These are phyloP conservation scores for Ophiognomonia clavigignenti-juglandacearum DNA, from an alignment of 2,329 filamentous ascomycete genomes.

Conservation along the genomic window DNA sequence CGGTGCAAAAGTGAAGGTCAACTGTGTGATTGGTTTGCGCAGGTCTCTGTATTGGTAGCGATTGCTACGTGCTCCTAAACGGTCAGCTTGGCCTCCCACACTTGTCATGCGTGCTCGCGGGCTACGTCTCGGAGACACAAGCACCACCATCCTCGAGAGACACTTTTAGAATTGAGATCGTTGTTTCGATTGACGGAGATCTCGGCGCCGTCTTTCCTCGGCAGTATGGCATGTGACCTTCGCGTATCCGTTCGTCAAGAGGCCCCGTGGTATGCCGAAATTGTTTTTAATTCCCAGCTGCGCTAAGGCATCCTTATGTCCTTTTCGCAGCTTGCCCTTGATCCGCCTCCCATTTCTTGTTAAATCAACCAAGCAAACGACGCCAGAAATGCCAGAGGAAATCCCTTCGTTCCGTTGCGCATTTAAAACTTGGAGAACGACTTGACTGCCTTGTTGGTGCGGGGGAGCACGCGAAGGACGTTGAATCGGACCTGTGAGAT, in stretches of 20 bases:
- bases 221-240: slow-evolving; percentile 13
- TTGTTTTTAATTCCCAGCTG: slow-evolving; percentile 28
- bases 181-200: slow-evolving; percentile 16
- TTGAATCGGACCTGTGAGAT: slow-evolving; percentile 89
- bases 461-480: slow-evolving; percentile 95
- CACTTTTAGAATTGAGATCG: slow-evolving; percentile 8
- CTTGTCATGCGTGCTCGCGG: too few species aligned
- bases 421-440: slow-evolving; percentile 97
- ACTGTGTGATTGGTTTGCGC: too few species aligned
- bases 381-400: slow-evolving; percentile 30
- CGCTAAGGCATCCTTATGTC: slow-evolving; percentile 27
- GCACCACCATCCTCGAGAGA: neutral
- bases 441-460: slow-evolving; percentile 97
- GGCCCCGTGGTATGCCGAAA: slow-evolving; percentile 15
- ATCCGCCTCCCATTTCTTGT: slow-evolving; percentile 28
- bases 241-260: slow-evolving; percentile 14
- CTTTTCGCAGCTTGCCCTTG: slow-evolving; percentile 24
- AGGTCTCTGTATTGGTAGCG: too few species aligned
- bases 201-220: slow-evolving; percentile 13
- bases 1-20: too few species aligned
- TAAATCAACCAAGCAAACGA: slow-evolving; percentile 28
- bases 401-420: slow-evolving; percentile 19
- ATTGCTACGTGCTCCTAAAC: too few species aligned
- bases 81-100: neutral
- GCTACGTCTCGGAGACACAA: neutral